These are phyloP conservation scores for Hypoxylon intermedium DNA, from an alignment of 495 filamentous ascomycete genomes.

Conservation along the genomic window DNA sequence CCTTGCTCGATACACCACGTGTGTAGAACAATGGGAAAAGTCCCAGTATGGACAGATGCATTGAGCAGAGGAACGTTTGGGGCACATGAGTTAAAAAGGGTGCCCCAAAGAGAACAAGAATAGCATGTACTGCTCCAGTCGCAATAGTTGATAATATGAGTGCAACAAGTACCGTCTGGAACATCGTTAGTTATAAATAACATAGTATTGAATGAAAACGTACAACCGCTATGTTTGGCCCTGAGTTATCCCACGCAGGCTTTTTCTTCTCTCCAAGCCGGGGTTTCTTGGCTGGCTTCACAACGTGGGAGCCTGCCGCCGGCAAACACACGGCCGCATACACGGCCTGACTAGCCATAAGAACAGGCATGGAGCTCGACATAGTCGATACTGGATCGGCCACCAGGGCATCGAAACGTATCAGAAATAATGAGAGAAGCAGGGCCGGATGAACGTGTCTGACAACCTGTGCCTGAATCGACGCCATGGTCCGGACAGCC, in stretches of 20 bases:
- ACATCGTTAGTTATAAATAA: constrained; percentile 16
- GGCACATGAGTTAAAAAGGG: constrained; percentile 81
- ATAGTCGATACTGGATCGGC: constrained; percentile 74
- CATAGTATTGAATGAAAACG: constrained; percentile 23
- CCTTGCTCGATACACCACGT: constrained; percentile 74
- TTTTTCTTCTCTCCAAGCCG: constrained; percentile 56
- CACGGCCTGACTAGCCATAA: constrained; percentile 68
- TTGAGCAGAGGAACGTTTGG: constrained; percentile 79
- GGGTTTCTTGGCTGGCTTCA: constrained; percentile 42
- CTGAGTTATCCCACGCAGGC: constrained; percentile 44
- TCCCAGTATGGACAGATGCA: constrained; percentile 79
- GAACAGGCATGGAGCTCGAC: constrained; percentile 62
- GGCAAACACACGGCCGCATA: constrained; percentile 80
- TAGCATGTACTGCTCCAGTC: constrained; percentile 65
- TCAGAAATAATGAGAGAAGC: constrained; percentile 64
- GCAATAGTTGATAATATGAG: constrained; percentile 64
- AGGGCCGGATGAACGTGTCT: constrained; percentile 68
- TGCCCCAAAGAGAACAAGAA: constrained; percentile 87
- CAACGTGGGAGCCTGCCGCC: constrained; percentile 57
- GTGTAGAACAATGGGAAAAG: constrained; percentile 79
- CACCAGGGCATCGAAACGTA: constrained; percentile 72
- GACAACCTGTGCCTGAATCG: constrained; percentile 42
- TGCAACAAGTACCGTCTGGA: constrained; percentile 67
- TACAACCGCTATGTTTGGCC: constrained; percentile 48
- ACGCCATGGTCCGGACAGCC: constrained; percentile 44